Evolutionary conservation across 1,284 basidiomycete genomes (phyloP), one percentile per base, ranked within the genome.

Genomic region (Fomitopsis schrenkii): DNA sequence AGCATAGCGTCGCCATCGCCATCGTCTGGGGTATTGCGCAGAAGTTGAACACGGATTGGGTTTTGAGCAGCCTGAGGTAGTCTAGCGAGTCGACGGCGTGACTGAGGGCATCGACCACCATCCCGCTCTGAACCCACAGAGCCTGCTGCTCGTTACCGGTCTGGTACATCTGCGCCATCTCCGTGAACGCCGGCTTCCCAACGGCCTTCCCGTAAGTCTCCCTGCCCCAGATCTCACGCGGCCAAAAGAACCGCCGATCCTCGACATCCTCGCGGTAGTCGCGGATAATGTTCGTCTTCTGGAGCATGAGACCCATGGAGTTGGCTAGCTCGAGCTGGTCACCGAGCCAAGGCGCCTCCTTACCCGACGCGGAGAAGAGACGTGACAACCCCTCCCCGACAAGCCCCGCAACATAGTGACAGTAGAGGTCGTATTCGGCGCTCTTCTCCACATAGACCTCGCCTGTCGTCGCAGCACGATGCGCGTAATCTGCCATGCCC

Each of bases 271-370:
- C 97, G 50, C 93, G 87, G 77, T 90, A 94, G 75, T 99, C 97
- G 60, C 97, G 90, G 65, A 95, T 93, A 75, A 99, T 98, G 78
- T 99, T 99, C 44, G 95, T 98, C 79, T 99, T 99, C 76, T 99
- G 97, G 12, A 99, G 83, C 59, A 98, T 83, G 17, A 97, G 83
- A n/a, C 97, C 97, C 92, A 98, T 95, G 54, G 92, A 93, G 77
- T 98, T 98, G 67, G 90, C 89, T 1, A 99, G 83, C 65, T 91
- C 90, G 62, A 97, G 85, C 74, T 98, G 93, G 53, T 86, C 79
- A 44, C 85, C 89, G 55, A 99, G 77, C 81, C 87, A 93, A 0
- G 82, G 72, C 0, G 82, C 83, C 76, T 99, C 97, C 72, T 96
- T 95, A 46, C 86, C 87, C 4, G 94, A 95, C 8, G 93, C 91